A percentile compares a stretch with the other conserved stretches of the same genome.
Conservation (phyloP, 108 stramenopile species). For the Seminavis robusta region DNA sequence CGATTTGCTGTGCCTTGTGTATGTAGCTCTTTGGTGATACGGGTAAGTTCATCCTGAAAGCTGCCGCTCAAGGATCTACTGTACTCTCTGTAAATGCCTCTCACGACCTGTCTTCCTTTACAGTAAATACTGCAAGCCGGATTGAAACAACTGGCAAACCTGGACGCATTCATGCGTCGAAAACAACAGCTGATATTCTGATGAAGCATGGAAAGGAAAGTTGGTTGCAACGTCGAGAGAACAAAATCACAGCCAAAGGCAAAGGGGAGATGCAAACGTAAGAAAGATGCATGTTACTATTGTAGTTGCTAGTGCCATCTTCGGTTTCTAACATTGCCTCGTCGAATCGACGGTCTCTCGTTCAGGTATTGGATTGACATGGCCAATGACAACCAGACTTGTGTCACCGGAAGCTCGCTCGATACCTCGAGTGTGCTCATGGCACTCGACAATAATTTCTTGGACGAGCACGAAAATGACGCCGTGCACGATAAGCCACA, state of each 20-base stretch:
- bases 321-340: too few relatives aligned
- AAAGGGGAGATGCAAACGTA: slow-evolving; percentile 51
- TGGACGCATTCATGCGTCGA: slow-evolving; percentile 34
- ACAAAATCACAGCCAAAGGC: slow-evolving; percentile 42
- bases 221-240: slow-evolving; percentile 36
- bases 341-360: too few relatives aligned
- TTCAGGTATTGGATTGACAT: too few relatives aligned
- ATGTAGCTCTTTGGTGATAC: slow-evolving; percentile 32
- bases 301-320: too few relatives aligned
- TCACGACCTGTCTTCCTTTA: slow-evolving; percentile 17
- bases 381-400: too few relatives aligned
- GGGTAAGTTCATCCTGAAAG: slow-evolving; percentile 42
- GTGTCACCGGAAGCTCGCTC: too few relatives aligned
- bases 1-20: too few relatives aligned
- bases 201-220: slow-evolving; percentile 17
- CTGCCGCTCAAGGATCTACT: slow-evolving; percentile 36
- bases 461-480: too few relatives aligned
- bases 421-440: too few relatives aligned
- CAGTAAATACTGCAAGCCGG: slow-evolving; percentile 42
- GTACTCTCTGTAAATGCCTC: slow-evolving; percentile 32
- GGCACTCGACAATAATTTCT: too few relatives aligned
- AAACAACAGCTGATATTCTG: slow-evolving; percentile 37
- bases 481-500: too few relatives aligned
- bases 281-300: too few relatives aligned
- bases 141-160: slow-evolving; percentile 45